Percentiles rank a stretch among this genome's conserved stretches.
Evolutionary conservation across 148 eudicot genomes (phyloP).

Genomic region (Heliosperma pusillum): DNA sequence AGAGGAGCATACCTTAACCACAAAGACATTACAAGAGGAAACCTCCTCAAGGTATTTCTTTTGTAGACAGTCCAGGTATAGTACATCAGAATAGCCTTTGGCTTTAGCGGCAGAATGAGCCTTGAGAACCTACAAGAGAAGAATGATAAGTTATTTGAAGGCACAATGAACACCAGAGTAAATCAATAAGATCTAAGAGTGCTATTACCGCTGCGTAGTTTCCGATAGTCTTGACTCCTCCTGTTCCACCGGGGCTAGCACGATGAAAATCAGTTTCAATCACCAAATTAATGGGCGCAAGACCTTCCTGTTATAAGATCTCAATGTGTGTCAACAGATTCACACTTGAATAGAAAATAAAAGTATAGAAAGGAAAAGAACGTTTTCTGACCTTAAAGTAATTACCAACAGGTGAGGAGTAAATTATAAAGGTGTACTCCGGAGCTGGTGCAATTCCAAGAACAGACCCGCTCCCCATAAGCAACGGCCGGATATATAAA

Average conservation of each 20-base stretch:
- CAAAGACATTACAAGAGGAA: constrained; percentile 88
- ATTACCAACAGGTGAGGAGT: constrained; percentile 92
- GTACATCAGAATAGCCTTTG: constrained; percentile 84
- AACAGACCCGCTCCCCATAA: constrained; percentile 94
- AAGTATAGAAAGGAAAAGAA: background rate
- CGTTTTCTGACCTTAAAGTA: constrained; percentile 74
- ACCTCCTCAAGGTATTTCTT: constrained; percentile 95
- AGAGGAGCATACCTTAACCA: constrained; percentile 67
- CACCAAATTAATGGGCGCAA: constrained; percentile 81
- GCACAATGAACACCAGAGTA: background rate
- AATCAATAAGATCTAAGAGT: constrained; percentile 1
- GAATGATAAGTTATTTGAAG: constrained; percentile 4
- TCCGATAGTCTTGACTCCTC: constrained; percentile 87
- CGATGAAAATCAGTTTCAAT: constrained; percentile 92
- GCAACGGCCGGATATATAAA: constrained; percentile 78
- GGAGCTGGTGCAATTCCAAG: constrained; percentile 96
- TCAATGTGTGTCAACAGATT: constrained; percentile 10
- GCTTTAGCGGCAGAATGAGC: constrained; percentile 94
- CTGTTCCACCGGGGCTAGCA: constrained; percentile 98
- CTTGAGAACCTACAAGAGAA: constrained; percentile 56
- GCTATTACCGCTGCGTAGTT: constrained; percentile 86
- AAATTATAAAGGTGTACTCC: constrained; percentile 85
- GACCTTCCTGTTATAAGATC: constrained; percentile 63
- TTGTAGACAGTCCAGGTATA: constrained; percentile 81
- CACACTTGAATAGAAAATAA: background rate